A percentile compares a stretch with the other conserved stretches of the same genome.
phyloP scores from a whole-genome alignment of 179 eudicot genomes.

The Heliamphora ciliata region DNA sequence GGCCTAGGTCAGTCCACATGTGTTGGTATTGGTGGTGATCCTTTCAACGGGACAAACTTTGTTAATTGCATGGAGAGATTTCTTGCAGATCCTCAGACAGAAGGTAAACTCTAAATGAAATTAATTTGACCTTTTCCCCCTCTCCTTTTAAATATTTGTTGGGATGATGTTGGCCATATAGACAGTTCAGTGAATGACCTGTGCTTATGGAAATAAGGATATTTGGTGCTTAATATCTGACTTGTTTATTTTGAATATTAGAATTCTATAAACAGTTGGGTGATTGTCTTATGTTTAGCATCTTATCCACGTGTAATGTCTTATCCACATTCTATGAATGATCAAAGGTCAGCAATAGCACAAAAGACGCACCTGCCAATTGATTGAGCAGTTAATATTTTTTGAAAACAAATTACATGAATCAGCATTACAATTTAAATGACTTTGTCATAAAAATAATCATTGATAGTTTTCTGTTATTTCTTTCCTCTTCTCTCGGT shows the following conservation, averaged over 20 bases:
- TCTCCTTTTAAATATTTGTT: not conserved
- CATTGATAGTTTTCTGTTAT: not conserved
- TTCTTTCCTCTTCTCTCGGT: too few species aligned
- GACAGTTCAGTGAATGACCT: not conserved
- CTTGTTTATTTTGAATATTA: not conserved
- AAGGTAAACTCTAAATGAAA: conserved; percentile 39
- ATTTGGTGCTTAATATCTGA: not conserved
- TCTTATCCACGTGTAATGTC: not conserved
- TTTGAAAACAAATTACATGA: not conserved
- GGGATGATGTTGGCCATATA: not conserved
- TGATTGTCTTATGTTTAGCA: too few species aligned
- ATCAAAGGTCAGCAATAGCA: not conserved
- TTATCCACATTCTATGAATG: not conserved
- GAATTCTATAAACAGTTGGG: not conserved
- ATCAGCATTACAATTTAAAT: not conserved
- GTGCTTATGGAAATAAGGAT: not conserved
- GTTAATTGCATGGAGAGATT: conserved; percentile 92
- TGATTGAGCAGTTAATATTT: conserved; percentile 6
- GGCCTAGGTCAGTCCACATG: conserved; percentile 98
- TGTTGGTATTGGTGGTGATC: conserved; percentile 98
- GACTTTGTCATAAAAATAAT: not conserved
- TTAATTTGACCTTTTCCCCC: not conserved
- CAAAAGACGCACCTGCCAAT: not conserved
- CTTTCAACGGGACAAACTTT: conserved; percentile 97
- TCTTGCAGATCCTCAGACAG: conserved; percentile 94